Base-by-base conservation (phyloP, 2,329 filamentous ascomycete genomes). In the Alternaria ethzedia region DNA sequence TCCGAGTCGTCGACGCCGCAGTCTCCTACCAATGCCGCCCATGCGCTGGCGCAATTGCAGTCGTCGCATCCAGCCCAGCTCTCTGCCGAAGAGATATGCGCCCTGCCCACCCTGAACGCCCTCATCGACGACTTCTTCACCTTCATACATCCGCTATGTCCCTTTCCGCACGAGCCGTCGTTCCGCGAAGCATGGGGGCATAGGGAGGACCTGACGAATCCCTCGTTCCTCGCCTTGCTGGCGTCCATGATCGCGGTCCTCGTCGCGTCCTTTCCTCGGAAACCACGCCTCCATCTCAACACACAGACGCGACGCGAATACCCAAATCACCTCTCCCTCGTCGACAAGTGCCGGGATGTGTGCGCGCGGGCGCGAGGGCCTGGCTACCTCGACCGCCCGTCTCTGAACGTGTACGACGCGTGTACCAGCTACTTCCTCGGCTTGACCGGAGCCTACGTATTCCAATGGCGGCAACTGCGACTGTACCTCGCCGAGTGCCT, bases 71-170 rank as follows among this genome's bases (percentile, higher is more conserved):
- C 84, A 17, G 73, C 74, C 20, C 79, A 82, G 45, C 77, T 86
- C 10, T 87, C 86, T 4, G 85, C 89, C 51, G 91, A 94, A 74
- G 83, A 87, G 2, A 93, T 94, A 65, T 91, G 90, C 44, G 89
- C 91, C 0, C 84, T 90, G 78, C 86, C 87, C 8, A 88, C 90
- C 11, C 82, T 94, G 56, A 86, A 90, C 71, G 84, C 90, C 3
- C 83, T 94, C 15, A 87, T 94, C 61, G 90, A 94, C 76, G 91
- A 94, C 81, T 94, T 92, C 84, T 94, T 94, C 80, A 93, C 90
- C 17, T 93, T 93, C 76, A 90, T 94, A 57, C 90, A 94, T 70
- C 91, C 91, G 2, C 84, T 94, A 9, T 88, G 87, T 61, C 91
- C 91, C 0, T 94, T 94, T 61, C 91, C 91, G 0, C 91, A 94